These are phyloP conservation scores for Populus deltoides DNA, from an alignment of 345 rosid genomes.

Conservation along the genomic window DNA sequence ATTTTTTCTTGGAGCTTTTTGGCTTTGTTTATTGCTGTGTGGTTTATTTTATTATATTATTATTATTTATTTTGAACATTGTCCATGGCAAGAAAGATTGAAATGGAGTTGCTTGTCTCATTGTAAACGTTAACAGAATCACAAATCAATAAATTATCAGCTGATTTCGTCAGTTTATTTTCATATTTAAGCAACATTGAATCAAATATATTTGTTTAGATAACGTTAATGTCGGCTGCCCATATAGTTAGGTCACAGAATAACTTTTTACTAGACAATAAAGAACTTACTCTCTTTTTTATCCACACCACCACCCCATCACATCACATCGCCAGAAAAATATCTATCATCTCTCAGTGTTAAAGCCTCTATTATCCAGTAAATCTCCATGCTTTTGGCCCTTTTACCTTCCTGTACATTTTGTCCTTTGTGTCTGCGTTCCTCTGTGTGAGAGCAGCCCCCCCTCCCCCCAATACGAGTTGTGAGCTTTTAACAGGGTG, in stretches of 20 bases:
- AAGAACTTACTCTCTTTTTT: not conserved
- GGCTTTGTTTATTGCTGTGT: not conserved
- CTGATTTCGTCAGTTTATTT: not conserved
- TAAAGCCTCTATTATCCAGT: not conserved
- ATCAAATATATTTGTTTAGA: not conserved
- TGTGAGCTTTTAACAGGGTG: not conserved
- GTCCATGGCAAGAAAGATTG: not conserved
- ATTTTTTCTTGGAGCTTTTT: not conserved
- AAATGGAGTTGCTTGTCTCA: not conserved
- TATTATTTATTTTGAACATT: not conserved
- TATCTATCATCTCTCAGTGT: too few species aligned
- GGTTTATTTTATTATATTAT: not conserved
- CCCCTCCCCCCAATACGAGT: not conserved
- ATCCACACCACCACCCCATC: not conserved
- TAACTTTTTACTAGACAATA: not conserved
- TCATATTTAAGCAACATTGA: not conserved
- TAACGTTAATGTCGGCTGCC: not conserved
- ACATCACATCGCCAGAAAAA: not conserved
- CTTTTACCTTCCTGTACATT: not conserved
- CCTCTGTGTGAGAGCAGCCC: not conserved
- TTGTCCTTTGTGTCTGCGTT: slow-evolving; percentile 17
- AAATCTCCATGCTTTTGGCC: not conserved
- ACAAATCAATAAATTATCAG: not conserved
- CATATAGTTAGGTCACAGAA: not conserved
- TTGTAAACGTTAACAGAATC: not conserved